These are phyloP conservation scores for Cardiospermum halicacabum DNA, from an alignment of 345 rosid species.

Conservation along the genomic window DNA sequence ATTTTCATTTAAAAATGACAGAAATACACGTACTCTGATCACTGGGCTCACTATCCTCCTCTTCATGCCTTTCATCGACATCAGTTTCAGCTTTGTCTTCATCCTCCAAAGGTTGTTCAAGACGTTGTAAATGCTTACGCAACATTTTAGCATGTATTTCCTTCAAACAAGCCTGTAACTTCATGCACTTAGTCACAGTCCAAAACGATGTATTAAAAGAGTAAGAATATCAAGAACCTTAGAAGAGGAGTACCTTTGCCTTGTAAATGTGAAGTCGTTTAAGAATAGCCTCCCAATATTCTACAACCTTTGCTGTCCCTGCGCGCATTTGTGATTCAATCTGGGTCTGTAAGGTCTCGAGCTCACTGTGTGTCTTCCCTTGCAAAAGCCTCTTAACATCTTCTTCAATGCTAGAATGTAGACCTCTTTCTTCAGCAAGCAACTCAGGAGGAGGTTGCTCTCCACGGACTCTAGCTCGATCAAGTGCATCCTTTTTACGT, in stretches of 20 bases:
- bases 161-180: constrained; percentile 74
- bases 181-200: constrained; percentile 17
- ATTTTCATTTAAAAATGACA: constrained; percentile 3
- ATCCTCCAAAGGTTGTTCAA: constrained; percentile 56
- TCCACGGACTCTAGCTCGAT: constrained; percentile 92
- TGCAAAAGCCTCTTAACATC: constrained; percentile 77
- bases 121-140: constrained; percentile 66
- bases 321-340: constrained; percentile 80
- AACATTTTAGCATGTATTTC: constrained; percentile 88
- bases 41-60: constrained; percentile 51
- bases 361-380: constrained; percentile 69
- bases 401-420: constrained; percentile 81
- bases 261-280: constrained; percentile 86
- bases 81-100: constrained; percentile 42
- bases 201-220: background rate
- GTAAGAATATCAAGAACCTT: background rate
- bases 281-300: constrained; percentile 95
- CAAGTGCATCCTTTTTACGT: constrained; percentile 77
- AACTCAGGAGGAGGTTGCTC: constrained; percentile 91
- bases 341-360: constrained; percentile 57
- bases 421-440: constrained; percentile 88
- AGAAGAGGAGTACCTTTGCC: constrained; percentile 62
- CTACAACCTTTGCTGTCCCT: constrained; percentile 93
- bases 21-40: constrained; percentile 25
- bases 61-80: constrained; percentile 29